These are phyloP conservation scores for Margaritispora aquatica DNA, from an alignment of 495 filamentous ascomycete genomes.

Conservation along the genomic window DNA sequence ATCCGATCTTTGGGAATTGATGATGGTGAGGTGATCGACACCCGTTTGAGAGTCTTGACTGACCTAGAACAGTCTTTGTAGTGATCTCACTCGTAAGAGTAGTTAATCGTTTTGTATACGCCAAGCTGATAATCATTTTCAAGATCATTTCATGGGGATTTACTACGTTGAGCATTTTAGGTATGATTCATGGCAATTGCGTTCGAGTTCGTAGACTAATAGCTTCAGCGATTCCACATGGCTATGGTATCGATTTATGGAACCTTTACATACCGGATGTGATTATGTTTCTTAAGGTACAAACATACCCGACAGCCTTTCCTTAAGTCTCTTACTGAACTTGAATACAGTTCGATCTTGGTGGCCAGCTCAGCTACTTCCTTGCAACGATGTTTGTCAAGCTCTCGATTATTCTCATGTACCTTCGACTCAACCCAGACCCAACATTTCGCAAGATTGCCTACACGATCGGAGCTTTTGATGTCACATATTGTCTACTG, in stretches of 20 bases:
- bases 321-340: background rate
- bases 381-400: slow-evolving; percentile 38
- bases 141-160: slow-evolving; percentile 1
- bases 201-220: background rate
- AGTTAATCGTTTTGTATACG: background rate
- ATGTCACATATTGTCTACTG: slow-evolving; percentile 18
- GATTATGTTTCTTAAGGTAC: slow-evolving; percentile 5
- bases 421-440: slow-evolving; percentile 43
- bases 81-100: slow-evolving; percentile 1
- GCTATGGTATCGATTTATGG: slow-evolving; percentile 8
- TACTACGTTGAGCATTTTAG: background rate
- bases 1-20: background rate
- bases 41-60: background rate
- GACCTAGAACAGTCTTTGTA: background rate
- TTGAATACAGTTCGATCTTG: slow-evolving; percentile 8
- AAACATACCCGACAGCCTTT: background rate
- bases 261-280: background rate
- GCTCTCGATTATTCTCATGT: slow-evolving; percentile 44
- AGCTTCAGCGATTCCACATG: slow-evolving; percentile 1
- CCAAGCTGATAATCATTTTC: background rate
- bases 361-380: slow-evolving; percentile 25
- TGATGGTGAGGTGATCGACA: background rate
- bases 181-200: background rate
- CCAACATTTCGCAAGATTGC: slow-evolving; percentile 25
- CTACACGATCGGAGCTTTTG: slow-evolving; percentile 12